Percentiles rank a stretch among this genome's conserved stretches.
Conservation (phyloP, 139 green algal genomes). For the Deuterostichococcus epilithicus region DNA sequence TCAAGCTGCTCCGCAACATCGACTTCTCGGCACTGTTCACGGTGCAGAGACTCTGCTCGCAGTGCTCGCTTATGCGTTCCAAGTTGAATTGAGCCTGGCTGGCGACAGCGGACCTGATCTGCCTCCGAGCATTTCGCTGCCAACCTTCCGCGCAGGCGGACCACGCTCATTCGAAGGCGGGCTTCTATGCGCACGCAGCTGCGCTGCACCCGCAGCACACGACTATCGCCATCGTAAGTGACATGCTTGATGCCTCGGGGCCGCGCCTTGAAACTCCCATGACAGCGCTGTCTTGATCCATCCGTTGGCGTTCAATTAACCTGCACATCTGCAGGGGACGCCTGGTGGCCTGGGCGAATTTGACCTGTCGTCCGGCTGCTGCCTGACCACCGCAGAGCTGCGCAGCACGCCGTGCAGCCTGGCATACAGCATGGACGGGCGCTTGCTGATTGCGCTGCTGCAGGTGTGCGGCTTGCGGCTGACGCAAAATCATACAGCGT, state of each 20-base stretch:
- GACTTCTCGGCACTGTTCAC: not conserved
- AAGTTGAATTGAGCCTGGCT: too few relatives aligned
- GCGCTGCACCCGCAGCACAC: not conserved
- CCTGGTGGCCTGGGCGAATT: not conserved
- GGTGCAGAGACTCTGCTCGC: too few relatives aligned
- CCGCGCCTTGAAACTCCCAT: too few relatives aligned
- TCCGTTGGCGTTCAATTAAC: too few relatives aligned
- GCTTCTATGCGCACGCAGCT: not conserved
- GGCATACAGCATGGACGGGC: not conserved
- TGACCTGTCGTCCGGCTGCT: not conserved
- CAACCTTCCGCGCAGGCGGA: not conserved
- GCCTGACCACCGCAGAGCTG: not conserved
- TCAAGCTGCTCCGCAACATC: conserved; percentile 1
- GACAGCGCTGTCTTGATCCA: too few relatives aligned
- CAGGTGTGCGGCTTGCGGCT: too few relatives aligned
- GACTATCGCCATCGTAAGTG: not conserved
- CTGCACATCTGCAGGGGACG: not conserved
- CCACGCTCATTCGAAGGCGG: not conserved
- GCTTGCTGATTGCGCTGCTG: not conserved
- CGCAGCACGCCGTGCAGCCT: not conserved
- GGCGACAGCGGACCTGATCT: too few relatives aligned
- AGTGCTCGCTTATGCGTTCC: too few relatives aligned
- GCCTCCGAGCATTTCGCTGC: too few relatives aligned
- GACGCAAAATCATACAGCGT: too few relatives aligned
- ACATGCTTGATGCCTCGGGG: too few relatives aligned